These are phyloP conservation scores for Mortierella claussenii DNA, from an alignment of 192 early-diverging fungal genomes.

Conservation along the genomic window DNA sequence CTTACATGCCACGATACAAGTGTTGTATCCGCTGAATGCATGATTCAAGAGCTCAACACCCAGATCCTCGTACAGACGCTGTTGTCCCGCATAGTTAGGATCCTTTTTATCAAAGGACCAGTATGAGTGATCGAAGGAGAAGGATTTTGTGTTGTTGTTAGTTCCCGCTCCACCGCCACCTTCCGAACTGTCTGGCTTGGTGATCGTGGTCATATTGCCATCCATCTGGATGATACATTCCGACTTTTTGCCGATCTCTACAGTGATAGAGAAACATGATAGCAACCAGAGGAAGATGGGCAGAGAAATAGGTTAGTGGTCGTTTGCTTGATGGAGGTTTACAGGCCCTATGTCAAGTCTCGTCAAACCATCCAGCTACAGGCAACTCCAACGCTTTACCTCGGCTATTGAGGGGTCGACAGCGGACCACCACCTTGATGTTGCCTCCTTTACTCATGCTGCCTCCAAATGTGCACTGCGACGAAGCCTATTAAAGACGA, in stretches of 20 bases:
- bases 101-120: slow-evolving; percentile 82
- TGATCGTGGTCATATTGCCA: slow-evolving; percentile 76
- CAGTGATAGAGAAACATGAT: no score
- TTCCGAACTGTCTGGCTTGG: slow-evolving; percentile 53
- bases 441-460: slow-evolving; percentile 60
- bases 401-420: slow-evolving; percentile 80
- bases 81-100: slow-evolving; percentile 76
- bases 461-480: not conserved
- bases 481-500: no score
- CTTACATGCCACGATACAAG: slow-evolving; percentile 93
- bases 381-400: no score
- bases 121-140: slow-evolving; percentile 90
- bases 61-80: slow-evolving; percentile 78
- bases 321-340: no score
- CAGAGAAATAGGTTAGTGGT: no score
- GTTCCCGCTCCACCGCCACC: not conserved
- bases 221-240: slow-evolving; percentile 76
- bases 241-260: slow-evolving; percentile 71
- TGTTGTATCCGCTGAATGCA: slow-evolving; percentile 91
- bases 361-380: no score
- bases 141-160: slow-evolving; percentile 72
- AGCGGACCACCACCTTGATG: slow-evolving; percentile 83
- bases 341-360: no score
- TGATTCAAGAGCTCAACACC: slow-evolving; percentile 84
- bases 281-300: no score